phyloP scores from a whole-genome alignment of 108 stramenopile genomes.

The Licmophora abbreviata region DNA sequence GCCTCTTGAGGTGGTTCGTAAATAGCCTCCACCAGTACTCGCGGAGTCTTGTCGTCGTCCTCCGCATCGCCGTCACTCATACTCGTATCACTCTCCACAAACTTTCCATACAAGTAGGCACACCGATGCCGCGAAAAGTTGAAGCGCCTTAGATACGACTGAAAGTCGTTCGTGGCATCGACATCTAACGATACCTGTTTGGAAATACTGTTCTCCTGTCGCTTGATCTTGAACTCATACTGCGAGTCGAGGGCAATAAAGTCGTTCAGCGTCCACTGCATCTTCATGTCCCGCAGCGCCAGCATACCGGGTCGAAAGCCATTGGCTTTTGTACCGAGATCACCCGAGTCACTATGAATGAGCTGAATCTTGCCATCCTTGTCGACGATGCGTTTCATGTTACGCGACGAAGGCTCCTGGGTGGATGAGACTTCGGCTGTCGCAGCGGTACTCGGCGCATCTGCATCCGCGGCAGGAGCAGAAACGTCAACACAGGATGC shows the following conservation, averaged over 20 bases:
- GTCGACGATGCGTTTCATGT: constrained; percentile 72
- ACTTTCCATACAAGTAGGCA: constrained; percentile 87
- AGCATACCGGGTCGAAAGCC: constrained; percentile 92
- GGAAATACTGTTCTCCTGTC: constrained; percentile 73
- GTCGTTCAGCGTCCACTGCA: constrained; percentile 94
- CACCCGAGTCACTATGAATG: constrained; percentile 38
- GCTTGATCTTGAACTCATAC: constrained; percentile 88
- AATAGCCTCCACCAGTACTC: constrained; percentile 82
- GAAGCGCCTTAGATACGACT: constrained; percentile 74
- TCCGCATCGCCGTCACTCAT: no score
- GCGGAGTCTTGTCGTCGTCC: constrained; percentile 22
- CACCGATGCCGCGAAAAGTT: constrained; percentile 83
- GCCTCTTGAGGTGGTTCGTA: constrained; percentile 97
- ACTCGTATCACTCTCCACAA: no score
- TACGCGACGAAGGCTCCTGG: constrained; percentile 6
- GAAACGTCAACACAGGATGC: constrained; percentile 47
- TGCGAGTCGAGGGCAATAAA: constrained; percentile 90
- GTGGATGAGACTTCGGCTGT: constrained; percentile 1
- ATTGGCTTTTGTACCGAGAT: constrained; percentile 16
- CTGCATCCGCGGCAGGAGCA: constrained; percentile 7
- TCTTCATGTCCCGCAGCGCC: constrained; percentile 92
- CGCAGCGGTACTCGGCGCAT: neutral
- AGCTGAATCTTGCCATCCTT: constrained; percentile 74
- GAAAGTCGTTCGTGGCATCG: constrained; percentile 59
- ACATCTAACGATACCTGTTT: constrained; percentile 61